These are phyloP conservation scores for Diplosphaera chodatii DNA, from an alignment of 139 green algal species.

Conservation along the genomic window DNA sequence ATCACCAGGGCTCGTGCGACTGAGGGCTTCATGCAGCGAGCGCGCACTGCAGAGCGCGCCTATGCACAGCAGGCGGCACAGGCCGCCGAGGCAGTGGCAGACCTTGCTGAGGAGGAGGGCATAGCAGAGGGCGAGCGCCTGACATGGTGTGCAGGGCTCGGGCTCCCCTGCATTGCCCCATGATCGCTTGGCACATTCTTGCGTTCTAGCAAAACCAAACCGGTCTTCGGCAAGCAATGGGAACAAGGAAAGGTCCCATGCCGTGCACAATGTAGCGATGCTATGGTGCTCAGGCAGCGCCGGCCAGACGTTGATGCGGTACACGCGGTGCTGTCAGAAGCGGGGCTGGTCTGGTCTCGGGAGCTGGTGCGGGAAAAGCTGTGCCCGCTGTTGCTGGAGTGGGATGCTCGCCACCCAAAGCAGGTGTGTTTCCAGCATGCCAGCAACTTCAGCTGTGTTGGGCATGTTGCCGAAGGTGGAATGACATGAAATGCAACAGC, in stretches of 20 bases:
- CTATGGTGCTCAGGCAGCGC: slow-evolving; percentile 1
- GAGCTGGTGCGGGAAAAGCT: slow-evolving; percentile 46
- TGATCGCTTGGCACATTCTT: background rate
- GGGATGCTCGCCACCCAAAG: slow-evolving; percentile 23
- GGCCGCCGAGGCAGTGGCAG: slow-evolving; percentile 11
- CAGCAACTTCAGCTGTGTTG: too few species aligned
- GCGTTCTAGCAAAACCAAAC: background rate
- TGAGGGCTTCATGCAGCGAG: slow-evolving; percentile 20
- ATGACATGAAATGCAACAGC: too few species aligned
- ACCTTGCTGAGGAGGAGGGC: slow-evolving; percentile 5
- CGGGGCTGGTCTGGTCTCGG: slow-evolving; percentile 29
- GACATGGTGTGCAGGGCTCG: slow-evolving; percentile 6
- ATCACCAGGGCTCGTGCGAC: slow-evolving; percentile 9
- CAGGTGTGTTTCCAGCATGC: background rate
- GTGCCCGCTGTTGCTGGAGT: slow-evolving; percentile 62
- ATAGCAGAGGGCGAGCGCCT: background rate
- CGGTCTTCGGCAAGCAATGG: too few species aligned
- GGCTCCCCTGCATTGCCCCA: background rate
- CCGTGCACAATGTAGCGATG: too few species aligned
- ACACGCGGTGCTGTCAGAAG: background rate
- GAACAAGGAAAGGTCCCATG: too few species aligned
- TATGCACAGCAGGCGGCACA: slow-evolving; percentile 13
- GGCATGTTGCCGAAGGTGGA: too few species aligned
- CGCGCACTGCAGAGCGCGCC: slow-evolving; percentile 9
- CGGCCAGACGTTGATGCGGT: background rate